phyloP scores from a whole-genome alignment of 495 filamentous ascomycete species.

The Wilcoxina mikolae region DNA sequence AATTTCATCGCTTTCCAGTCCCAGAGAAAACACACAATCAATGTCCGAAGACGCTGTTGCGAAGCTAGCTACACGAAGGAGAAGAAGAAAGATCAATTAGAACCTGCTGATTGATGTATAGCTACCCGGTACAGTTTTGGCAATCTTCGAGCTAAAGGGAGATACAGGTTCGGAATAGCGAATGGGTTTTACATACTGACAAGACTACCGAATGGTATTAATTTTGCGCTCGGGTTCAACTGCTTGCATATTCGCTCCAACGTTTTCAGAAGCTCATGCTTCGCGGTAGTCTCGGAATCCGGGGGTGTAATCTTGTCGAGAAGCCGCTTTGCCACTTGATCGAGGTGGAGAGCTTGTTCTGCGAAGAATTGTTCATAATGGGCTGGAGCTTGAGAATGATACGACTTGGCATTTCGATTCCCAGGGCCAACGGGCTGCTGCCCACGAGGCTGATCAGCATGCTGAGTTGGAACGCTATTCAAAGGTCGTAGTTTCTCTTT shows the following conservation, averaged over 20 bases:
- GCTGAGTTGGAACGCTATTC: conserved; percentile 7
- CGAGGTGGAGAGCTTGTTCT: conserved; percentile 15
- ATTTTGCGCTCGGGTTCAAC: conserved; percentile 15
- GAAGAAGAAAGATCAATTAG: conserved; percentile 9
- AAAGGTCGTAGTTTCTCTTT: conserved; percentile 3
- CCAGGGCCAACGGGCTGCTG: neutral
- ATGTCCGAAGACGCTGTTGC: conserved; percentile 27
- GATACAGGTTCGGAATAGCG: conserved; percentile 6
- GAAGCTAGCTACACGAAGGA: conserved; percentile 27
- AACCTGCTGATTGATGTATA: neutral
- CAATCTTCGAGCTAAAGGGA: conserved; percentile 7
- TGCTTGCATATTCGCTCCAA: conserved; percentile 20
- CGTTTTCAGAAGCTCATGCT: conserved; percentile 16
- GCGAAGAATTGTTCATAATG: conserved; percentile 13
- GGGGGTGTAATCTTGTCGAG: conserved; percentile 17
- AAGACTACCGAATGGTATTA: conserved; percentile 26
- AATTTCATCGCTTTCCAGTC: neutral
- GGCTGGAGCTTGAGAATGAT: neutral
- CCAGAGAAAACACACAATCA: conserved; percentile 26
- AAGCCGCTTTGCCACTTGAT: conserved; percentile 18
- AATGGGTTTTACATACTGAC: conserved; percentile 22
- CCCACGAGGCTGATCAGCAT: conserved; percentile 3
- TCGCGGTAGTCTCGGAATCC: conserved; percentile 12
- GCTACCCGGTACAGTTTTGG: conserved; percentile 1
- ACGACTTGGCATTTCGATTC: neutral